A percentile compares a stretch with the other conserved stretches of the same genome.
Conservation (phyloP, 257 asterid species). For the Solanum virginianum region DNA sequence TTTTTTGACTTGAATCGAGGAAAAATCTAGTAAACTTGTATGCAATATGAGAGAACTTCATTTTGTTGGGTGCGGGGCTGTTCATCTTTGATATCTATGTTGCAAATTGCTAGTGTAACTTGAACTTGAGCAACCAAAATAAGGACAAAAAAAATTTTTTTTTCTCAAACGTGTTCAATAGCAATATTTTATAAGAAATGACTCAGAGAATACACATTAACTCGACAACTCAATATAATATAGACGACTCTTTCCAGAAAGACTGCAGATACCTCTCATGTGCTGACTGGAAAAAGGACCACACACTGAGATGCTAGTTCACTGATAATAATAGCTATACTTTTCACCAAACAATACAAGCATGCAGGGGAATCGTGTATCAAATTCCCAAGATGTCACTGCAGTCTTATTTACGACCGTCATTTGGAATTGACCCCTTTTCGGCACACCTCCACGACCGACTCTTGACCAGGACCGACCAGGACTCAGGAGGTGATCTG, state of each 20-base stretch:
- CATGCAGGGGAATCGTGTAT: background rate
- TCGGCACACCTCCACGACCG: conserved; percentile 12
- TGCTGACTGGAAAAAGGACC: background rate
- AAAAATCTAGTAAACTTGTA: too few species aligned
- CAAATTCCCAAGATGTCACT: background rate
- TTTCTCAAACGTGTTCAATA: background rate
- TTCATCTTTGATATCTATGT: too few species aligned
- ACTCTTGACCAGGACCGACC: conserved; percentile 36
- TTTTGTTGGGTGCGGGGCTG: too few species aligned
- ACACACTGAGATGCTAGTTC: background rate
- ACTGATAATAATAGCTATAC: background rate
- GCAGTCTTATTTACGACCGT: background rate
- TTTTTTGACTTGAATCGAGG: too few species aligned
- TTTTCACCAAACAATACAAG: background rate
- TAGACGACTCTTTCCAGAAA: conserved; percentile 5
- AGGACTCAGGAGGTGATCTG: conserved; percentile 37
- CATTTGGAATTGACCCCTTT: too few species aligned
- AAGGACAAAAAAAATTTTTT: background rate
- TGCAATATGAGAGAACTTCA: too few species aligned
- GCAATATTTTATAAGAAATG: background rate
- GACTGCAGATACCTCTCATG: conserved; percentile 5
- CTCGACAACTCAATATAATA: conserved; percentile 2
- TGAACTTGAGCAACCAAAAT: background rate
- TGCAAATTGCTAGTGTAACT: background rate
- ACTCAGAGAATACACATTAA: background rate